These are phyloP conservation scores for Thalassiosira profunda DNA, from an alignment of 108 stramenopile species.

Conservation along the genomic window DNA sequence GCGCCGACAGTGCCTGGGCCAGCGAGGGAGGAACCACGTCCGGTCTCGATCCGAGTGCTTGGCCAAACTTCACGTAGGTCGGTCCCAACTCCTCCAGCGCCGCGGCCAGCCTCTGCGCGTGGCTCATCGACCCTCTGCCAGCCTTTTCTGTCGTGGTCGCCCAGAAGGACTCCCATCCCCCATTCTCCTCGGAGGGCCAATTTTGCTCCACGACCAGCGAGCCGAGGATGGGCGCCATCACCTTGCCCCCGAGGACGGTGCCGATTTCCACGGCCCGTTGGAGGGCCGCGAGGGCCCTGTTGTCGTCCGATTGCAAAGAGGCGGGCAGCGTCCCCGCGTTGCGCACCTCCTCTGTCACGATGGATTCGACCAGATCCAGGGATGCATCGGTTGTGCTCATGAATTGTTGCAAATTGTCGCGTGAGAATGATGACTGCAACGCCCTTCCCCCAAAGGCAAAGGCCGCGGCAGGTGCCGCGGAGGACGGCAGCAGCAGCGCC, in stretches of 20 bases:
- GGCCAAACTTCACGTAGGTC: constrained; percentile 85
- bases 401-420: background rate
- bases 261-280: constrained; percentile 35
- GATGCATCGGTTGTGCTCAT: background rate
- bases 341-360: background rate
- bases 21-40: constrained; percentile 71
- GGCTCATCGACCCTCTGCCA: background rate
- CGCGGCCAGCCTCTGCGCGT: constrained; percentile 57
- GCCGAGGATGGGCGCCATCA: constrained; percentile 16
- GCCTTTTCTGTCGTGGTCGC: background rate
- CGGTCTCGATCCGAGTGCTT: constrained; percentile 71
- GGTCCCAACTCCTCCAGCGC: constrained; percentile 72
- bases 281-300: background rate
- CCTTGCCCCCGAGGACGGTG: constrained; percentile 10
- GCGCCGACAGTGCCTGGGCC: constrained; percentile 50
- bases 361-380: constrained; percentile 4
- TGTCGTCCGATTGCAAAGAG: background rate
- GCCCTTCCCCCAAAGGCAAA: no score
- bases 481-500: no score
- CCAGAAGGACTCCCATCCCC: constrained; percentile 47
- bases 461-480: no score
- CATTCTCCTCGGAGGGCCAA: constrained; percentile 11
- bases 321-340: background rate
- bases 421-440: no score
- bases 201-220: background rate